Evolutionary conservation across 129 eudicot genomes (phyloP).

Genomic region (Ambrosia trifida): DNA sequence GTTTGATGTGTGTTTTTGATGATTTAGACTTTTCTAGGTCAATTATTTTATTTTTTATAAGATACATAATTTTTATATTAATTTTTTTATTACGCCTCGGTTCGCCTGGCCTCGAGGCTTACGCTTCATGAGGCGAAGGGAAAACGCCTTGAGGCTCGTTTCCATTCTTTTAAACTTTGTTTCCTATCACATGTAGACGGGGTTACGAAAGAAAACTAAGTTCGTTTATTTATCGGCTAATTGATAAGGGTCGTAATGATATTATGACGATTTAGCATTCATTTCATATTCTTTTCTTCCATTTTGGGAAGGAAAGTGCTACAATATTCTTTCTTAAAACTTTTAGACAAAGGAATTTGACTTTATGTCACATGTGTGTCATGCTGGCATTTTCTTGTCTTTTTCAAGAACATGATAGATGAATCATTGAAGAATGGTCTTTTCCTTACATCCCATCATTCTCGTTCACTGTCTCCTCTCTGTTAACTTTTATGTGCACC

Average conservation of each 20-base stretch:
- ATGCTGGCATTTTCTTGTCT: constrained; percentile 20
- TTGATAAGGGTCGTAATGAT: constrained; percentile 10
- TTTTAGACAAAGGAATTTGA: constrained; percentile 11
- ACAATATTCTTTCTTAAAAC: constrained; percentile 10
- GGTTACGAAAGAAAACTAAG: constrained; percentile 8
- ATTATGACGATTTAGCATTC: constrained; percentile 19
- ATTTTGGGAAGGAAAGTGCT: constrained; percentile 27
- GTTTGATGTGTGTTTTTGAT: no score
- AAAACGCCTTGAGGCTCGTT: no score
- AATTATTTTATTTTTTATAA: no score
- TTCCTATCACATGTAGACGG: constrained; percentile 22
- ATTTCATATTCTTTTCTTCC: constrained; percentile 4
- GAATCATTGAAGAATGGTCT: constrained; percentile 16
- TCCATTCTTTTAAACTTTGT: no score
- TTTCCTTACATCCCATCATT: constrained; percentile 15
- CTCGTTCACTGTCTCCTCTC: constrained; percentile 15
- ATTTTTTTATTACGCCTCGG: no score
- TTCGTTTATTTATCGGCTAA: constrained; percentile 18
- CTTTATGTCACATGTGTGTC: constrained; percentile 16
- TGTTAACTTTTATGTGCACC: constrained; percentile 25
- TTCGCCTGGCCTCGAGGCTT: no score
- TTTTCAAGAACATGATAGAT: constrained; percentile 23
- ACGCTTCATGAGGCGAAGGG: no score
- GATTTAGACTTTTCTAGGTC: no score
- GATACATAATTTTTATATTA: no score